Evolutionary conservation across 768 basidiomycete species (phyloP).

Genomic region (Trametes cubensis): DNA sequence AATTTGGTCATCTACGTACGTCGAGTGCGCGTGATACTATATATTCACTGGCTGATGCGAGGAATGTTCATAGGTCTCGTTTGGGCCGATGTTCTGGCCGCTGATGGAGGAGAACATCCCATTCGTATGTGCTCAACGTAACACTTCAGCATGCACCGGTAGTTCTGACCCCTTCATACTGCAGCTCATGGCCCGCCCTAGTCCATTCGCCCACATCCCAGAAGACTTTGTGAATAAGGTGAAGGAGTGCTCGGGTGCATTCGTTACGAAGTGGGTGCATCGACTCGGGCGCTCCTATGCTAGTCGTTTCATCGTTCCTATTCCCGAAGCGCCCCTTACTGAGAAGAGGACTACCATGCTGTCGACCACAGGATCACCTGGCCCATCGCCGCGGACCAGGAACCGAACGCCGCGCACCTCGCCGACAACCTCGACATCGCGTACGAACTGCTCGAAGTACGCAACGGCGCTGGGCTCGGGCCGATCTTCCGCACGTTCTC

Average conservation of each 20-base stretch:
- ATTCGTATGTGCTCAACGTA: slow-evolving; percentile 22
- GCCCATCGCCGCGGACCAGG: slow-evolving; percentile 33
- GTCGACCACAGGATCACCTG: slow-evolving; percentile 9
- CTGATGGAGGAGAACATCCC: slow-evolving; percentile 22
- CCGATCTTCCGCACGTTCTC: slow-evolving; percentile 20
- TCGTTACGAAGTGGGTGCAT: slow-evolving; percentile 9
- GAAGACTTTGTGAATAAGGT: background rate
- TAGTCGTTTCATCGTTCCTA: too few relatives aligned
- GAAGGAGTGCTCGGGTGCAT: background rate
- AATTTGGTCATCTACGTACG: slow-evolving; percentile 25
- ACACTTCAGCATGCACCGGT: slow-evolving; percentile 9
- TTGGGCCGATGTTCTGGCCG: slow-evolving; percentile 27
- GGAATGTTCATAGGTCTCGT: slow-evolving; percentile 14
- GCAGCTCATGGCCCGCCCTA: background rate
- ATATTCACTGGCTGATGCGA: too few relatives aligned
- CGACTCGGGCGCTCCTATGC: too few relatives aligned
- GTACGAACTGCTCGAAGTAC: slow-evolving; percentile 34
- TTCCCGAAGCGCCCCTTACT: too few relatives aligned
- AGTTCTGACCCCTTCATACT: background rate
- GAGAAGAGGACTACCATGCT: too few relatives aligned
- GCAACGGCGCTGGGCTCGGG: slow-evolving; percentile 22
- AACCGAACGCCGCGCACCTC: slow-evolving; percentile 27
- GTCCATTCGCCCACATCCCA: background rate
- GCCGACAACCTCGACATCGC: slow-evolving; percentile 29
- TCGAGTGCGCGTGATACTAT: too few relatives aligned